These are phyloP conservation scores for Daldinia eschscholtzii DNA, from an alignment of 2,329 filamentous ascomycete genomes.

Conservation along the genomic window DNA sequence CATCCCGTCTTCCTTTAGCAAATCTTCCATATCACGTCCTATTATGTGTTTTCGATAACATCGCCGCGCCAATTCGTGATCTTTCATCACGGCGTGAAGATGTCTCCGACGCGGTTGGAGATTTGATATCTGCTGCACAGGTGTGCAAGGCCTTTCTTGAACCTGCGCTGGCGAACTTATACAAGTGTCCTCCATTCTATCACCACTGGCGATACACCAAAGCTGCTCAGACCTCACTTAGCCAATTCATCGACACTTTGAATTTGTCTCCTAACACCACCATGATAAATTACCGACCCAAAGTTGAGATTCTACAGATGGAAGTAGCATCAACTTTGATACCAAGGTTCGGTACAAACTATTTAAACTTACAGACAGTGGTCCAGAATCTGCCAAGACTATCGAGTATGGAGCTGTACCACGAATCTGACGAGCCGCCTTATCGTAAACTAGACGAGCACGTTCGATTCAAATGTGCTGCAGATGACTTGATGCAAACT, in stretches of 20 bases:
- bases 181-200: conserved; percentile 73
- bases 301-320: conserved; percentile 77
- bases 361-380: conserved; percentile 68
- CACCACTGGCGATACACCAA: conserved; percentile 54
- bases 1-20: conserved; percentile 65
- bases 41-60: conserved; percentile 76
- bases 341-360: conserved; percentile 42
- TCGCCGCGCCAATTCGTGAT: conserved; percentile 69
- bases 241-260: conserved; percentile 64
- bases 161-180: conserved; percentile 79
- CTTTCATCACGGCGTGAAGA: conserved; percentile 57
- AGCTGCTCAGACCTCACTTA: conserved; percentile 60
- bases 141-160: conserved; percentile 76
- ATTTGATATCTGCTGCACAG: conserved; percentile 71
- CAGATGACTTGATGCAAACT: conserved; percentile 70
- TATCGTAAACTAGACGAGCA: conserved; percentile 69
- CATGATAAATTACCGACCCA: conserved; percentile 74
- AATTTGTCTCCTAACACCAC: conserved; percentile 59
- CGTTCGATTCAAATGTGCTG: conserved; percentile 76
- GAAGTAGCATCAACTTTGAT: conserved; percentile 66
- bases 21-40: conserved; percentile 75
- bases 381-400: conserved; percentile 75
- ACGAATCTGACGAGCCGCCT: conserved; percentile 75
- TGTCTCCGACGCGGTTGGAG: conserved; percentile 56
- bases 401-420: conserved; percentile 77